These are phyloP conservation scores for Penicillium sp. DNA, from an alignment of 2,329 filamentous ascomycete species.

Conservation along the genomic window DNA sequence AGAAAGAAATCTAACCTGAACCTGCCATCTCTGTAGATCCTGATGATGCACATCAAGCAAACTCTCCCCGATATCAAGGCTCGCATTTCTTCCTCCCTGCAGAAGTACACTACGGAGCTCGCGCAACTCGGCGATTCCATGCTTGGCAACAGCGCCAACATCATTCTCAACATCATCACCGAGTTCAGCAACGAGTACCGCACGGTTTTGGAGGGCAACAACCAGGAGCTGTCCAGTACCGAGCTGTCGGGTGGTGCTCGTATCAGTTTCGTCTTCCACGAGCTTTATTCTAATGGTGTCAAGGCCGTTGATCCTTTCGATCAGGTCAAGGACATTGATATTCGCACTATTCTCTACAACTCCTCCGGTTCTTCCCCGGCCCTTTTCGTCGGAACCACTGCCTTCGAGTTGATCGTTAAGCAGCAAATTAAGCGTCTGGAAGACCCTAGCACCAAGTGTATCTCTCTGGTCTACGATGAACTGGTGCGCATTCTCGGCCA, in stretches of 20 bases:
- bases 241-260: slow-evolving; percentile 95
- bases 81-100: slow-evolving; percentile 87
- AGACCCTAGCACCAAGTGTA: slow-evolving; percentile 96
- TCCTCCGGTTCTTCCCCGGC: slow-evolving; percentile 97
- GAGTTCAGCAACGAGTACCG: slow-evolving; percentile 98
- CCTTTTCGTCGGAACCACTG: slow-evolving; percentile 93
- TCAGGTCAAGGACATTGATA: slow-evolving; percentile 94
- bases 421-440: slow-evolving; percentile 96
- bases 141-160: slow-evolving; percentile 93
- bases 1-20: slow-evolving; percentile 29
- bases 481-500: slow-evolving; percentile 92
- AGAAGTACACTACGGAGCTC: slow-evolving; percentile 87
- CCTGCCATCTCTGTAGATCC: slow-evolving; percentile 59
- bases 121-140: slow-evolving; percentile 85
- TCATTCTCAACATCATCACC: slow-evolving; percentile 97
- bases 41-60: slow-evolving; percentile 99
- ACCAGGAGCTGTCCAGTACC: slow-evolving; percentile 89
- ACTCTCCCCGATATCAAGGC: slow-evolving; percentile 98
- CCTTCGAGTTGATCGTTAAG: slow-evolving; percentile 98
- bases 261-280: slow-evolving; percentile 99
- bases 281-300: slow-evolving; percentile 94
- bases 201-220: slow-evolving; percentile 94
- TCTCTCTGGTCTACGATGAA: slow-evolving; percentile 95
- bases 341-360: slow-evolving; percentile 96
- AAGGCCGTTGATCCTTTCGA: slow-evolving; percentile 98